Evolutionary conservation across 495 filamentous ascomycete species (phyloP).

Genomic region (Hyaloscypha variabilis): DNA sequence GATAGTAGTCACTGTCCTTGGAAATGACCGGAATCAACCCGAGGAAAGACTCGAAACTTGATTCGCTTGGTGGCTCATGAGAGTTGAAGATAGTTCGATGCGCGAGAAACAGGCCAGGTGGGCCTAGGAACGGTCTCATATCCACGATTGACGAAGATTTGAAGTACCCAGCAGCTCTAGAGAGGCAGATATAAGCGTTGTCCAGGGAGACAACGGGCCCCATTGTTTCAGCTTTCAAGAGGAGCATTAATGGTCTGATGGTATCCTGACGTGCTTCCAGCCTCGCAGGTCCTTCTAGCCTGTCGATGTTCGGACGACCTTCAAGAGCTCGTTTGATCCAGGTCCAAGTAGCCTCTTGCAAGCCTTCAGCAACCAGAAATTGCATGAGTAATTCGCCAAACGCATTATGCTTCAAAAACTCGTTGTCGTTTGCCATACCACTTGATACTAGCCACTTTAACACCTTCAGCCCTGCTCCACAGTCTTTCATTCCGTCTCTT

Average conservation of each 20-base stretch:
- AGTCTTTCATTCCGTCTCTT: constrained; percentile 34
- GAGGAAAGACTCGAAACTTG: constrained; percentile 26
- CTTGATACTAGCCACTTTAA: constrained; percentile 43
- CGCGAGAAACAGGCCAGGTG: constrained; percentile 5
- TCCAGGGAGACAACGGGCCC: constrained; percentile 9
- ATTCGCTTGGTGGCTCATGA: constrained; percentile 10
- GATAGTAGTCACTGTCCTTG: neutral
- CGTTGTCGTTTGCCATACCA: constrained; percentile 24
- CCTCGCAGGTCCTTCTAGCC: neutral
- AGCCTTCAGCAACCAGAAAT: constrained; percentile 41
- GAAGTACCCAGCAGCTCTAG: constrained; percentile 20
- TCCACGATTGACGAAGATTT: neutral
- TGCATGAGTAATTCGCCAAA: constrained; percentile 33
- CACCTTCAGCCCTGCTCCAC: constrained; percentile 32
- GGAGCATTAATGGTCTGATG: constrained; percentile 12
- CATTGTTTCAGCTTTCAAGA: constrained; percentile 18
- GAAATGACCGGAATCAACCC: constrained; percentile 15
- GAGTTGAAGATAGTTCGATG: neutral
- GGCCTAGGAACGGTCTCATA: neutral
- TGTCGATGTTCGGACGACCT: neutral
- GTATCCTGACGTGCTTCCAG: neutral
- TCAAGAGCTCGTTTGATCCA: constrained; percentile 33
- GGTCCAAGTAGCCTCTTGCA: constrained; percentile 30
- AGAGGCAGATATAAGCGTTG: constrained; percentile 21
- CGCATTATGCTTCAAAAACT: constrained; percentile 25